Evolutionary conservation across 2,329 filamentous ascomycete genomes (phyloP).

Genomic region (Stagonosporopsis rhizophila): DNA sequence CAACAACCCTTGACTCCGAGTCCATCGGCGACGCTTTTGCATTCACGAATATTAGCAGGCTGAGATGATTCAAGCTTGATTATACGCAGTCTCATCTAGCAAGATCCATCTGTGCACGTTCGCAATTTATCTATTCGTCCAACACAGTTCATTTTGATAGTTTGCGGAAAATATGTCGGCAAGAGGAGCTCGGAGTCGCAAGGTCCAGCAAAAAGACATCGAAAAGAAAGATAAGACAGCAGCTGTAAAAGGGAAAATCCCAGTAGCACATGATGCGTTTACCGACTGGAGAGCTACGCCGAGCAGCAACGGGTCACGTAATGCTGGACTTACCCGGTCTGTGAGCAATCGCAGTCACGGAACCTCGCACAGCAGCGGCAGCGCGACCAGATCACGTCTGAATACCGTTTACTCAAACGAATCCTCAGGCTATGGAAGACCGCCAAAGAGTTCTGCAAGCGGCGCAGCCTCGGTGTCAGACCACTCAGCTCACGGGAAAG

Average conservation of each 20-base stretch:
- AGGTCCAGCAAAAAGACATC: conserved; percentile 50
- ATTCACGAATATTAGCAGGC: not conserved
- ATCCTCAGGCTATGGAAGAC: conserved; percentile 26
- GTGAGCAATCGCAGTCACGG: conserved; percentile 29
- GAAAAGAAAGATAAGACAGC: conserved; percentile 50
- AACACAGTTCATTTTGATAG: not conserved
- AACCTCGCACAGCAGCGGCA: conserved; percentile 41
- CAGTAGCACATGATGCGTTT: conserved; percentile 39
- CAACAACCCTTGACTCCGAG: not conserved
- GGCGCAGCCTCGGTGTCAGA: conserved; percentile 38
- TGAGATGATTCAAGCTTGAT: not conserved
- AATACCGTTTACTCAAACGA: conserved; percentile 34
- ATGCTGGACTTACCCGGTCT: conserved; percentile 32
- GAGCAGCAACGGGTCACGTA: conserved; percentile 26
- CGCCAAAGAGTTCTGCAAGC: conserved; percentile 32
- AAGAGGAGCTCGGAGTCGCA: conserved; percentile 50
- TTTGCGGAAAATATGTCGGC: conserved; percentile 43
- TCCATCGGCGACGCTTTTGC: not conserved
- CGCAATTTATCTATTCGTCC: not conserved
- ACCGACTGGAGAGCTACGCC: conserved; percentile 39
- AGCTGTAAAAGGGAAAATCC: conserved; percentile 39
- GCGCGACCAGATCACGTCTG: conserved; percentile 26
- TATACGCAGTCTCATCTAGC: not conserved
- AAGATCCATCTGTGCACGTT: not conserved
- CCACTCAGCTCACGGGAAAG: conserved; percentile 38